Evolutionary conservation across 176 grass and related monocot species (phyloP).

Genomic region (Calamus simplicifolius): DNA sequence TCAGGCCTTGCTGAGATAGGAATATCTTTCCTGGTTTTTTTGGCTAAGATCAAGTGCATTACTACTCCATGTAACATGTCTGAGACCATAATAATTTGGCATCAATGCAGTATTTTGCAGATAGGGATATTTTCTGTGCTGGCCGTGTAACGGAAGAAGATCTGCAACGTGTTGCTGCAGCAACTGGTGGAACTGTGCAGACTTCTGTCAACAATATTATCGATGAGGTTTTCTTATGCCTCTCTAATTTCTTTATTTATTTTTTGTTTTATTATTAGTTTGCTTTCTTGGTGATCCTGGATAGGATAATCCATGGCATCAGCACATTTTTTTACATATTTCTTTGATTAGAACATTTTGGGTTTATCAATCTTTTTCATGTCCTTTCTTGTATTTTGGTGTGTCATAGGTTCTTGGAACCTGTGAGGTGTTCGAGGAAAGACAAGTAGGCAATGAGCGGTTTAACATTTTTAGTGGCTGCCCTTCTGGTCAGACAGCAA

Average conservation of each 20-base stretch:
- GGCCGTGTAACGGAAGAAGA: slow-evolving; percentile 88
- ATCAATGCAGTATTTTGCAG: slow-evolving; percentile 68
- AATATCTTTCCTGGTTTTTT: no score
- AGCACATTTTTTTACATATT: no score
- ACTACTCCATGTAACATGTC: neutral
- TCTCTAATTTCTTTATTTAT: neutral
- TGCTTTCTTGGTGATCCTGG: no score
- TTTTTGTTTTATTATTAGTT: neutral
- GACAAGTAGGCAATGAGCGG: slow-evolving; percentile 91
- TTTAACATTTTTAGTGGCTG: slow-evolving; percentile 94
- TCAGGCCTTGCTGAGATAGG: no score
- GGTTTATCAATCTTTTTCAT: no score
- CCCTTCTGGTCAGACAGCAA: slow-evolving; percentile 86
- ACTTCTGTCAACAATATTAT: slow-evolving; percentile 89
- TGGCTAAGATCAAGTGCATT: no score
- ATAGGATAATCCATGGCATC: no score
- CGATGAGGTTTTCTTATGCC: slow-evolving; percentile 40
- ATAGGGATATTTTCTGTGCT: slow-evolving; percentile 93
- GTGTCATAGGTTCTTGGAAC: slow-evolving; percentile 66
- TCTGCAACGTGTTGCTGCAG: slow-evolving; percentile 76
- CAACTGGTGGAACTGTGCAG: slow-evolving; percentile 81
- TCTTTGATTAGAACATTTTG: no score
- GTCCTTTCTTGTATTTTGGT: slow-evolving; percentile 5
- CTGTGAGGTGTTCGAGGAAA: slow-evolving; percentile 94
- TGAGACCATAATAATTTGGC: slow-evolving; percentile 1